Evolutionary conservation across 2,329 filamentous ascomycete genomes (phyloP), one percentile per base, ranked within the genome.

Genomic region (Colletotrichum sp.): DNA sequence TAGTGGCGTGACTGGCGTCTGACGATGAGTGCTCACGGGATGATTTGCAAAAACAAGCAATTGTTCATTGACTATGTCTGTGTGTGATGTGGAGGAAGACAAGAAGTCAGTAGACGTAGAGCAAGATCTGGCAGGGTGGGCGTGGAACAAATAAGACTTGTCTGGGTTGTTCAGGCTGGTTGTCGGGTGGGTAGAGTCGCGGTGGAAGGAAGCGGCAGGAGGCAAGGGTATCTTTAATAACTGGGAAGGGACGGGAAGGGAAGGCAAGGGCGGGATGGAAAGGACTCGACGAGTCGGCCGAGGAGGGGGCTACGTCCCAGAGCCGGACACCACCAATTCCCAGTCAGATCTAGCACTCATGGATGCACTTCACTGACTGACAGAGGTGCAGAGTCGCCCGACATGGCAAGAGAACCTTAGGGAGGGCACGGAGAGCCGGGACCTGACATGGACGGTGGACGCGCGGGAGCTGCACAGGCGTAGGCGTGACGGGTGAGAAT

Each of bases 171-270:
- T 58, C 26, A 59, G 32, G 26, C 48, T 63, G 38, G 73, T 75
- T 75, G 73, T 75, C 73, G 56, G 70, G 73, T 68, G 70, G 69
- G 48, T 64, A 75, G 48, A 55, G 62, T 64, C n/a, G 73, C n/a
- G 43, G 10, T 21, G 38, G 34, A 52, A 16, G 67, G 64, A 52
- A n/a, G 55, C 30, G 48, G 43, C 28, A 48, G 58, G 63, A 75
- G 67, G 67, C 56, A 69, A 62, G 56, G 73, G 61, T 73, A 73
- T 73, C 62, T 75, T 75, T 75, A 75, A 75, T 64, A 73, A 62
- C 26, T 62, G 21, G 38, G 43, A 64, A 56, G 72, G 55, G n/a
- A 21, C 43, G 43, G 43, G 43, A 52, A 52, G 6, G 43, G 10
- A 21, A 52, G 43, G 43, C n/a, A 24, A 63, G 61, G 61, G 34